Base-by-base conservation (phyloP, 208 protist species). In the Wallacemonas sp. region DNA sequence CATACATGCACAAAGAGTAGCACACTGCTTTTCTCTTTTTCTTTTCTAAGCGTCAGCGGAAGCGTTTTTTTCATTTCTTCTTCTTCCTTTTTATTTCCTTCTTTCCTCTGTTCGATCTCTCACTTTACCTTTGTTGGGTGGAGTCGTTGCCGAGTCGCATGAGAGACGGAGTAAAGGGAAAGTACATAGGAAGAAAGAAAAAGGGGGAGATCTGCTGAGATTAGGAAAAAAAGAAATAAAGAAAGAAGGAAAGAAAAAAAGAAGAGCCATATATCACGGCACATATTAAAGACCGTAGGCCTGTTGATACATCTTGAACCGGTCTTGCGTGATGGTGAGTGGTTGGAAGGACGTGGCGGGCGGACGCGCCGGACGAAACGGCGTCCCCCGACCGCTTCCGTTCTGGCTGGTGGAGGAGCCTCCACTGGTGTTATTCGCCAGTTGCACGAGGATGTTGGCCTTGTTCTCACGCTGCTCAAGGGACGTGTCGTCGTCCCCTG, bases 131-230 rank as follows among this genome's bases (percentile, higher is more conserved):
- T n/a, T n/a, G n/a, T n/a, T n/a, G n/a, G n/a, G n/a, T n/a, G n/a
- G n/a, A n/a, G n/a, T n/a, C n/a, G 36, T 41, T 41, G 36, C 36
- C 10, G 36, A 41, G n/a, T n/a, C n/a, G n/a, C n/a, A n/a, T n/a
- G n/a, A n/a, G n/a, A n/a, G n/a, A 41, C 36, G 14, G 0, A 48
- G n/a, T 5, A 2, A 64, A 64, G 18, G 22, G 48, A 64, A 64
- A 64, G 48, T 1, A 50, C 45, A 64, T 28, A 38, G 29, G 7
- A 64, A 64, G 50, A 57, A 57, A 57, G 29, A 57, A 33, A 57
- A n/a, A n/a, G n/a, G n/a, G n/a, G n/a, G n/a, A n/a, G n/a, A n/a
- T n/a, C n/a, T n/a, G n/a, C n/a, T n/a, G n/a, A n/a, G n/a, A n/a
- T n/a, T n/a, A n/a, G 12, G 25, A 55, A 29, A 54, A 54, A 55